phyloP scores from a whole-genome alignment of 2,329 filamentous ascomycete species.

The Cladophialophora chaetospira region DNA sequence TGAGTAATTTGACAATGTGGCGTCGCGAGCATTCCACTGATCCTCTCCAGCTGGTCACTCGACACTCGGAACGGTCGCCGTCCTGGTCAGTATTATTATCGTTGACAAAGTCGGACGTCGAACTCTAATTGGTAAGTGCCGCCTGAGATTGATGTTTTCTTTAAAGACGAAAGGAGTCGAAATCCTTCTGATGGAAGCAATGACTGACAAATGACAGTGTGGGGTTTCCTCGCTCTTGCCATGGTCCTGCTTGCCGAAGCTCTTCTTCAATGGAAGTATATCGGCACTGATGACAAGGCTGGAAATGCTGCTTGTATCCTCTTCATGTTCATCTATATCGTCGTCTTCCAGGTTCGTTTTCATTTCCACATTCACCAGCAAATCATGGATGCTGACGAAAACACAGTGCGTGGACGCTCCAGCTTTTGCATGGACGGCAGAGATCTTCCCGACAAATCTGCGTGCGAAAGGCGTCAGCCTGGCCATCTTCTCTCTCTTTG shows the following conservation, averaged over 20 bases:
- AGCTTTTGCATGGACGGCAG: background rate
- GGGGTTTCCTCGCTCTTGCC: constrained; percentile 40
- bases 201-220: background rate
- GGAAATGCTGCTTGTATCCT: constrained; percentile 42
- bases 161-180: background rate
- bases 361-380: background rate
- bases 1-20: background rate
- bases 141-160: background rate
- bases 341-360: background rate
- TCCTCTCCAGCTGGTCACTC: constrained; percentile 44
- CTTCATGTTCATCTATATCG: constrained; percentile 41
- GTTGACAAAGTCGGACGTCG: constrained; percentile 69
- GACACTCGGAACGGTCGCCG: constrained; percentile 59
- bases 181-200: too few species aligned
- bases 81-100: constrained; percentile 69
- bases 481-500: background rate
- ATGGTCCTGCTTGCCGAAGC: constrained; percentile 43
- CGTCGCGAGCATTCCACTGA: background rate
- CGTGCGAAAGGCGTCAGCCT: background rate
- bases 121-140: constrained; percentile 20
- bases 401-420: background rate
- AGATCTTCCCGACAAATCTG: background rate
- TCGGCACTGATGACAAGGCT: constrained; percentile 37
- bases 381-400: too few species aligned
- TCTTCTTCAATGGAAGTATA: constrained; percentile 39